phyloP scores from a whole-genome alignment of 805 yeast species.

The Zygosaccharomyces pseudorouxii region DNA sequence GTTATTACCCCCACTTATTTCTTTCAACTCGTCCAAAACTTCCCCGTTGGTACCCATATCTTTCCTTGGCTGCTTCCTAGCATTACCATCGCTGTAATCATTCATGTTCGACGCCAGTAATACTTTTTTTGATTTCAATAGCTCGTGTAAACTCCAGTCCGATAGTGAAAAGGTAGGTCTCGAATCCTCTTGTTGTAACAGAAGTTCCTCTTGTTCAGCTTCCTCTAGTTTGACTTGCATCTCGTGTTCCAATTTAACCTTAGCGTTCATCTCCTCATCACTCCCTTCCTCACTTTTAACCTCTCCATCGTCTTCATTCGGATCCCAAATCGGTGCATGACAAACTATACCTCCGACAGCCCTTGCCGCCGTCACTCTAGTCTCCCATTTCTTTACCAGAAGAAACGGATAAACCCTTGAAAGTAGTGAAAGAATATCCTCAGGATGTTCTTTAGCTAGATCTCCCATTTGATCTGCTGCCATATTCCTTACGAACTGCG shows the following conservation, averaged over 20 bases:
- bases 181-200: conserved; percentile 18
- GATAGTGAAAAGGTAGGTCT: conserved; percentile 20
- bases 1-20: conserved; percentile 12
- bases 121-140: conserved; percentile 28
- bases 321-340: conserved; percentile 80
- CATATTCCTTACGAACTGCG: conserved; percentile 86
- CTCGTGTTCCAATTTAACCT: conserved; percentile 33
- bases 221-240: conserved; percentile 31
- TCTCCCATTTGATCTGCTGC: conserved; percentile 98
- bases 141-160: conserved; percentile 29
- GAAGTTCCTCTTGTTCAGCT: conserved; percentile 21
- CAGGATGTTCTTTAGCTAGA: conserved; percentile 90
- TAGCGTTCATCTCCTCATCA: conserved; percentile 27
- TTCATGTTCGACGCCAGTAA: conserved; percentile 28
- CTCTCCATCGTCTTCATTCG: conserved; percentile 45
- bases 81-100: conserved; percentile 18
- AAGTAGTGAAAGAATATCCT: conserved; percentile 74
- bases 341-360: conserved; percentile 92
- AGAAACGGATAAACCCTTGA: conserved; percentile 90
- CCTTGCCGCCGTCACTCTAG: conserved; percentile 88
- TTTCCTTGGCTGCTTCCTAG: conserved; percentile 13
- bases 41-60: background rate
- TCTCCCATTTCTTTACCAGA: conserved; percentile 86
- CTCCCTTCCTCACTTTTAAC: conserved; percentile 15
- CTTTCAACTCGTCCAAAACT: conserved; percentile 8